These are phyloP conservation scores for Pestalotiopsis sp. DNA, from an alignment of 2,329 filamentous ascomycete genomes.

Conservation along the genomic window DNA sequence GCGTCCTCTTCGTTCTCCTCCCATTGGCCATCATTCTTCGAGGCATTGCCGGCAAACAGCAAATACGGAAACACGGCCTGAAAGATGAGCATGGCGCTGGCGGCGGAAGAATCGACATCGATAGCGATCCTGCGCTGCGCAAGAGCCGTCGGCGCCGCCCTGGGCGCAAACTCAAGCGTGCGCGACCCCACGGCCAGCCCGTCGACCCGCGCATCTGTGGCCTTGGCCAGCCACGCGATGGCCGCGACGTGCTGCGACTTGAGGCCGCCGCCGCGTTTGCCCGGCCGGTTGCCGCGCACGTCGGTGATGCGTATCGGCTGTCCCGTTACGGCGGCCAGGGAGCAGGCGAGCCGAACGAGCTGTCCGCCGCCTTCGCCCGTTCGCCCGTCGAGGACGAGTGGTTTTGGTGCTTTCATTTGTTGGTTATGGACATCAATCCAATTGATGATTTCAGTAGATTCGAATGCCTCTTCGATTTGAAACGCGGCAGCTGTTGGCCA, in stretches of 20 bases:
- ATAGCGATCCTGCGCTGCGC: constrained; percentile 47
- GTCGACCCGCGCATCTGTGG: constrained; percentile 49
- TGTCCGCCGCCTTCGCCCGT: constrained; percentile 65
- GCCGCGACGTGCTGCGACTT: constrained; percentile 61
- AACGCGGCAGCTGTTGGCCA: background rate
- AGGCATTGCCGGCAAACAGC: constrained; percentile 42
- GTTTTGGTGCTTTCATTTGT: constrained; percentile 17
- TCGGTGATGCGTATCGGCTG: constrained; percentile 54
- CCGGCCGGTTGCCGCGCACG: constrained; percentile 54
- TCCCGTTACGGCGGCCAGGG: constrained; percentile 55
- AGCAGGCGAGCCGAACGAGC: constrained; percentile 56
- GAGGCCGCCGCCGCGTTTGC: constrained; percentile 42
- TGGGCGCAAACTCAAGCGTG: constrained; percentile 48
- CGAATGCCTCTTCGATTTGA: too few species aligned
- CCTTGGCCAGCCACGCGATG: constrained; percentile 53
- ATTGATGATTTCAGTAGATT: background rate
- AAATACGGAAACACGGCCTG: constrained; percentile 62
- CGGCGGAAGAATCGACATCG: constrained; percentile 47
- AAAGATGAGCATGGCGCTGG: constrained; percentile 57
- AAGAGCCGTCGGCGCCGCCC: constrained; percentile 37
- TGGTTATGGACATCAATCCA: background rate
- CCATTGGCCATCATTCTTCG: background rate
- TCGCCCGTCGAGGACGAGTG: constrained; percentile 52
- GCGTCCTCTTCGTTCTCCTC: constrained; percentile 18
- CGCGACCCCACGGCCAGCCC: constrained; percentile 53